Conservation (phyloP, 768 basidiomycete genomes). For the Sutorius australiensis region DNA sequence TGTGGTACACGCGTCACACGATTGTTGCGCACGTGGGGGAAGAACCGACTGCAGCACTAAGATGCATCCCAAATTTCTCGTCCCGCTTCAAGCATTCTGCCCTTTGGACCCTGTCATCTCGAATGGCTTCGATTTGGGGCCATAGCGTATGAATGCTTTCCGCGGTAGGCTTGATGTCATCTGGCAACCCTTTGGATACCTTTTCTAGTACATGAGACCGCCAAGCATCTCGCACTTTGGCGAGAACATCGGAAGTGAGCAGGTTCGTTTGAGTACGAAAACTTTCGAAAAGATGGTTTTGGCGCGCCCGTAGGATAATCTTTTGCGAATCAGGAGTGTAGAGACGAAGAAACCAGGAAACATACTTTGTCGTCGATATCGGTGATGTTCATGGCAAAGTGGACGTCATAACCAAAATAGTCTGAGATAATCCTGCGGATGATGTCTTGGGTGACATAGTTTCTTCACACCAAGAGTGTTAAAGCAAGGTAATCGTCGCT, state of each 20-base stretch:
- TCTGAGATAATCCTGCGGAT: conserved; percentile 75
- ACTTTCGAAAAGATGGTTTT: conserved; percentile 63
- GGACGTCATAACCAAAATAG: conserved; percentile 96
- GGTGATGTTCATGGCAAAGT: conserved; percentile 99
- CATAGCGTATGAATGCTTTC: conserved; percentile 55
- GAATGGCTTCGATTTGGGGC: conserved; percentile 47
- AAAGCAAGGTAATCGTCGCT: neutral
- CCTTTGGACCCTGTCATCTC: conserved; percentile 60
- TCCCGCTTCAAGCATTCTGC: conserved; percentile 69
- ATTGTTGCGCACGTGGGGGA: conserved; percentile 5
- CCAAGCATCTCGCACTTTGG: conserved; percentile 62
- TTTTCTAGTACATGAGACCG: conserved; percentile 55
- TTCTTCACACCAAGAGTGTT: conserved; percentile 47
- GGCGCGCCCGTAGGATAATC: conserved; percentile 93
- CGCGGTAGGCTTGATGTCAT: conserved; percentile 40
- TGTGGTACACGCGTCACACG: conserved; percentile 18
- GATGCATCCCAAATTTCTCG: conserved; percentile 92
- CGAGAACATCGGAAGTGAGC: conserved; percentile 57
- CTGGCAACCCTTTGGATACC: conserved; percentile 61
- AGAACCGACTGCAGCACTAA: conserved; percentile 66
- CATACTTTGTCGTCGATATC: conserved; percentile 98
- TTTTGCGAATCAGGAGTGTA: conserved; percentile 31
- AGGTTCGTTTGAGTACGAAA: conserved; percentile 52
- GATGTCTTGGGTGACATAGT: conserved; percentile 54
- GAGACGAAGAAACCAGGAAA: neutral